phyloP scores from a whole-genome alignment of 129 eudicot genomes.

The Smallanthus sonchifolius region DNA sequence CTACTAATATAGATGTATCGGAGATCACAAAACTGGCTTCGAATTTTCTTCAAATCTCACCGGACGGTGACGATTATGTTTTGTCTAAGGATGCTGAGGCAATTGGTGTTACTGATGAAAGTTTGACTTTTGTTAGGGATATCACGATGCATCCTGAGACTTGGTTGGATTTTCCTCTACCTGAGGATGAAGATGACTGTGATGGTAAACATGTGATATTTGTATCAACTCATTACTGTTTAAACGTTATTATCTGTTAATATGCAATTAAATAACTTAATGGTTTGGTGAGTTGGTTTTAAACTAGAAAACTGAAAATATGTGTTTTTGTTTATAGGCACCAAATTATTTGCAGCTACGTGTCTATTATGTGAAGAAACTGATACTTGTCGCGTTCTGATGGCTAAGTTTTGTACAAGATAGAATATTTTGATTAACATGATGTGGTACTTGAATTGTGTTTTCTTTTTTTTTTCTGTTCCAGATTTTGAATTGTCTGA shows the following conservation, averaged over 20 bases:
- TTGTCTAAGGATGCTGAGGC: constrained; percentile 32
- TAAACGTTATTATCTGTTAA: not conserved
- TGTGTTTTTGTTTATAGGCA: not conserved
- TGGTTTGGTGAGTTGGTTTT: not conserved
- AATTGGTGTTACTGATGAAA: constrained; percentile 84
- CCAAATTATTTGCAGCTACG: not conserved
- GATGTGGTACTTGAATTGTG: not conserved
- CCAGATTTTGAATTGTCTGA: constrained; percentile 85
- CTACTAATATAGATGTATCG: constrained; percentile 66
- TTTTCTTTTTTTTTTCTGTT: not conserved
- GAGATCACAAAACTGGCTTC: constrained; percentile 83
- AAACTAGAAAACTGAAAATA: not conserved
- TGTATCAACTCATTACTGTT: not conserved
- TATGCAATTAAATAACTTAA: not conserved
- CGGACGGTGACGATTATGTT: constrained; percentile 42
- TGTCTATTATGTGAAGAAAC: not conserved
- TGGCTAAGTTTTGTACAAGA: not conserved
- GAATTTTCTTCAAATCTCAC: constrained; percentile 55
- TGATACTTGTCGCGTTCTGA: not conserved
- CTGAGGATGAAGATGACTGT: constrained; percentile 46
- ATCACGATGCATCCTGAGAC: constrained; percentile 91
- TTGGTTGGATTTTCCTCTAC: constrained; percentile 92
- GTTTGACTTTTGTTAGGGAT: constrained; percentile 74
- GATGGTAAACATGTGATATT: constrained; percentile 27
- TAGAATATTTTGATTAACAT: not conserved